These are phyloP conservation scores for Mollisiaceae sp. DNA, from an alignment of 2,329 filamentous ascomycete genomes.

Conservation along the genomic window DNA sequence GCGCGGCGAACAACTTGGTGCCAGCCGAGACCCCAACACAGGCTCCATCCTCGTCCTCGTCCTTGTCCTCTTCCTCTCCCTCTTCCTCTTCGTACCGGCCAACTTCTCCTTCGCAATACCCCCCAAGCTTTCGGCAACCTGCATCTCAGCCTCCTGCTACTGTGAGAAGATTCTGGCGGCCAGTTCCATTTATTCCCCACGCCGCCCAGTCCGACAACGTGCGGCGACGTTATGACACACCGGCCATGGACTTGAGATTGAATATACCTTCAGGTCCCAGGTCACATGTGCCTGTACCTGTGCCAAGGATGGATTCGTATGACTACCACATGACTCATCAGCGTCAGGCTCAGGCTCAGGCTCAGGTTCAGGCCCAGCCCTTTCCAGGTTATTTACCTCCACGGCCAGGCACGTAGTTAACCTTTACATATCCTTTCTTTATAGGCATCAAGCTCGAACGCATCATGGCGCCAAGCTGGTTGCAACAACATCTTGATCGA, in stretches of 20 bases:
- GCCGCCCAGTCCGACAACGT: no score
- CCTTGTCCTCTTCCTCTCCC: no score
- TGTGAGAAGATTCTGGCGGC: no score
- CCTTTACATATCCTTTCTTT: not conserved
- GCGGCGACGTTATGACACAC: not conserved
- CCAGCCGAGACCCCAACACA: not conserved
- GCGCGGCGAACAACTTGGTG: not conserved
- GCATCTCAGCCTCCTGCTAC: not conserved
- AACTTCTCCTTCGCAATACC: not conserved
- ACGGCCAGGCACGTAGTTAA: not conserved
- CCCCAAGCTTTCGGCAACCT: not conserved
- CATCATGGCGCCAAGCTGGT: constrained; percentile 1
- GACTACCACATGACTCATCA: constrained; percentile 1
- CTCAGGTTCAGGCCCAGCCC: not conserved
- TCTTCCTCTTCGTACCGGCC: not conserved
- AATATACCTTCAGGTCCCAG: not conserved
- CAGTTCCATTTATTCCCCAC: no score
- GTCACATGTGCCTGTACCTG: not conserved
- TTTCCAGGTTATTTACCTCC: no score
- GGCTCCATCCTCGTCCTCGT: not conserved
- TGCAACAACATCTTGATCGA: constrained; percentile 3
- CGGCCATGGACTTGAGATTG: not conserved
- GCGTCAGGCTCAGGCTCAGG: not conserved
- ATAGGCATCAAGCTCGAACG: not conserved
- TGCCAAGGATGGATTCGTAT: constrained; percentile 1